Evolutionary conservation across 495 filamentous ascomycete species (phyloP).

Genomic region (Jackrogersella multiformis): DNA sequence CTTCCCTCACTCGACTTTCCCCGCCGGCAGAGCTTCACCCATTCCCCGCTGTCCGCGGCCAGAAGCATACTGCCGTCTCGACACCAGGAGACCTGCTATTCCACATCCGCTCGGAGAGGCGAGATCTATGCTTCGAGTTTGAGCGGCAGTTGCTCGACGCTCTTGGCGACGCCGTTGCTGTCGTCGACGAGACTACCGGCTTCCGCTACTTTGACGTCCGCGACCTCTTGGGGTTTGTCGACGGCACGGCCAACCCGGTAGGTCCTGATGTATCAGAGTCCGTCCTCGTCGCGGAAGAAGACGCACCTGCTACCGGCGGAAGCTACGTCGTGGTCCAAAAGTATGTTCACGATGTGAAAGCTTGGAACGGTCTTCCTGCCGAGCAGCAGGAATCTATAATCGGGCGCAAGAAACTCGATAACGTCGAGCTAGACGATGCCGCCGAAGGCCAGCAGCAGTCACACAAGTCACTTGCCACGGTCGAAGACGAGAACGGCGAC

Average conservation of each 20-base stretch:
- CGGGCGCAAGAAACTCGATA: conserved; percentile 65
- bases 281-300: conserved; percentile 57
- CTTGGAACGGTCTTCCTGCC: conserved; percentile 56
- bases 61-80: conserved; percentile 57
- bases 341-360: conserved; percentile 62
- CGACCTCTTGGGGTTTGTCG: conserved; percentile 68
- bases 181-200: conserved; percentile 63
- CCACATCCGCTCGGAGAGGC: conserved; percentile 65
- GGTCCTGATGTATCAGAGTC: conserved; percentile 56
- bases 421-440: conserved; percentile 64
- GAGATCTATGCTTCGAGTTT: conserved; percentile 67
- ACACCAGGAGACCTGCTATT: conserved; percentile 66
- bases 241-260: conserved; percentile 67
- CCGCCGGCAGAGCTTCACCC: conserved; percentile 63
- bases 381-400: conserved; percentile 67
- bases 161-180: conserved; percentile 56
- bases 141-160: conserved; percentile 62
- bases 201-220: conserved; percentile 69
- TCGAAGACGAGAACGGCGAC: conserved; percentile 61
- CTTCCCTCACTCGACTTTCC: conserved; percentile 54
- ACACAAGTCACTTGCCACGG: conserved; percentile 64
- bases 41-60: conserved; percentile 58
- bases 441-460: conserved; percentile 56
- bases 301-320: conserved; percentile 52
- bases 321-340: conserved; percentile 69